Conservation (phyloP, 2,329 filamentous ascomycete species). For the Fusarium zealandicum region DNA sequence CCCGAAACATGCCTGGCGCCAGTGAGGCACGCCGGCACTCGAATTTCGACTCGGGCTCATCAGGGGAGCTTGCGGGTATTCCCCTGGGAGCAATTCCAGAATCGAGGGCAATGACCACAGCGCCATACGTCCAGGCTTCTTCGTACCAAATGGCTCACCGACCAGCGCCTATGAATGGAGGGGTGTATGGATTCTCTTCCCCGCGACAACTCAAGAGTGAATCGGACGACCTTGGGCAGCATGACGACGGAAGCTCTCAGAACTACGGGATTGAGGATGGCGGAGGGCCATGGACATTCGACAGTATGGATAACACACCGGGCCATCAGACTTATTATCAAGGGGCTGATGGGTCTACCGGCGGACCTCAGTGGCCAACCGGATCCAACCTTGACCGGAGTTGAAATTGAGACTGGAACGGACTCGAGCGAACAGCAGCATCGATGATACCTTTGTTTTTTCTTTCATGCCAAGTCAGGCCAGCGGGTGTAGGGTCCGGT, state of each 20-base stretch:
- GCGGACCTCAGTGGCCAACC: constrained; percentile 14
- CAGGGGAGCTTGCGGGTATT: neutral
- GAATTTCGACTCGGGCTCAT: neutral
- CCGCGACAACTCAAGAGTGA: constrained; percentile 31
- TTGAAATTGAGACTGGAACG: neutral
- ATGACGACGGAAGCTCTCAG: constrained; percentile 24
- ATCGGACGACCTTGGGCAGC: constrained; percentile 9
- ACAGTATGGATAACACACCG: constrained; percentile 21
- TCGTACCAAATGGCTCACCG: constrained; percentile 32
- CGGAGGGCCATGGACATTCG: constrained; percentile 23
- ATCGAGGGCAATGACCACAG: constrained; percentile 6
- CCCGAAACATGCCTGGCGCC: neutral
- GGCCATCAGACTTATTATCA: constrained; percentile 20
- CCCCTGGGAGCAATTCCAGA: neutral
- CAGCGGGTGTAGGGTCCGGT: neutral
- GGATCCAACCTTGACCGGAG: neutral
- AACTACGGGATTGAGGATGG: constrained; percentile 28
- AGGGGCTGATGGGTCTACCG: constrained; percentile 1
- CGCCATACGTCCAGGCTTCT: constrained; percentile 15
- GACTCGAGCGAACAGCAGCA: neutral
- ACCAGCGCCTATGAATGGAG: constrained; percentile 10
- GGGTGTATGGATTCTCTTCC: constrained; percentile 29
- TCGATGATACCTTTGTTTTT: neutral
- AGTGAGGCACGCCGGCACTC: neutral
- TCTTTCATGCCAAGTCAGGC: neutral